Base-by-base conservation (phyloP, 371 early-diverging fungal species). In the Basidiobolus meristosporus region DNA sequence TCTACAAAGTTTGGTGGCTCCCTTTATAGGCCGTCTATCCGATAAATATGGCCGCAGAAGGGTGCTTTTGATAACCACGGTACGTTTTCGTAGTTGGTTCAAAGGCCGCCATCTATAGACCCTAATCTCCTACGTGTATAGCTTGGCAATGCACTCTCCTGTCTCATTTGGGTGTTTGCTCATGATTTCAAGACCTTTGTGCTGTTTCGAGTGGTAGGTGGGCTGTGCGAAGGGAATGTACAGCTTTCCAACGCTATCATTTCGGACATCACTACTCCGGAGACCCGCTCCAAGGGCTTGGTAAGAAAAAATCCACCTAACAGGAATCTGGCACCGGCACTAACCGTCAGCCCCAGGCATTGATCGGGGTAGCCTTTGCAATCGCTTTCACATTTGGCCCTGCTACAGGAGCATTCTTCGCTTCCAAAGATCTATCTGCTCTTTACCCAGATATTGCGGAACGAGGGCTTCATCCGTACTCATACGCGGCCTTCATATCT, bases 381-480 rank as follows among this genome's bases (percentile, higher is more conserved):
- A 60, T 87, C 18, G 95, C 91, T 1, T 97, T 97, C 50, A 95
- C 98, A 1, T 41, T 92, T 37, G 98, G 98, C 3, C 98, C 98
- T 0, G 80, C 87, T 10, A 53, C 92, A 10, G 79, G 90, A 17
- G 97, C 96, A 1, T 91, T 79, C 60, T 82, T 90, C 52, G 81
- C 89, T 5, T 73, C 75, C 9, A 58, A 62, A 36, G 75, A 84
- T 50, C 53, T 90, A 2, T 49, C 65, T 15, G 35, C 59, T 23
- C 4, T 52, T 3, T 65, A 69, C 42, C 75, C 77, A 11, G 45
- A 47, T 2, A 39, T 77, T 29, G 54, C 56, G 1, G 40, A 63
- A 26, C 70, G 65, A 36, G 75, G 76, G 0, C 54, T 83, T 10
- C 76, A 85, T 52, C 66, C 70, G 3, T 88, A 73, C 51, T 82